A percentile compares a stretch with the other conserved stretches of the same genome.
phyloP scores from a whole-genome alignment of 345 rosid species.

The Brassica cretica region DNA sequence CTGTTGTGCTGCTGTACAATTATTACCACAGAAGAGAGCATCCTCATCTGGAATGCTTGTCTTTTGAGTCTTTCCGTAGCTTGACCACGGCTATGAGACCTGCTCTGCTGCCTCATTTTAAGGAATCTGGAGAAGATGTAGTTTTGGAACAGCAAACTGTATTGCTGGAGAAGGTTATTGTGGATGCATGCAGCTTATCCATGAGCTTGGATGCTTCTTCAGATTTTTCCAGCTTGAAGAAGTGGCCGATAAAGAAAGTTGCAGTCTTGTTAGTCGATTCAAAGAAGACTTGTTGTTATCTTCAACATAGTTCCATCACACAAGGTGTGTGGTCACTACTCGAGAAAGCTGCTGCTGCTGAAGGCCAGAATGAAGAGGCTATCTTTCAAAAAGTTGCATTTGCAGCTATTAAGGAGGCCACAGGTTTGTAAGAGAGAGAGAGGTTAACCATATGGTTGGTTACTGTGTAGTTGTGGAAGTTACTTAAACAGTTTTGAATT shows the following conservation, averaged over 20 bases:
- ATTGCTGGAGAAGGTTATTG: constrained; percentile 52
- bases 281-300: constrained; percentile 50
- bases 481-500: constrained; percentile 16
- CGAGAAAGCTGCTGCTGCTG: constrained; percentile 47
- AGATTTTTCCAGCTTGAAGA: constrained; percentile 44
- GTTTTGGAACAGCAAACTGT: constrained; percentile 14
- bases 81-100: constrained; percentile 55
- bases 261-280: constrained; percentile 63
- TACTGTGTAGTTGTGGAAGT: not conserved
- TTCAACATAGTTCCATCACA: constrained; percentile 52
- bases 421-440: constrained; percentile 22
- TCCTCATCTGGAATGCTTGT: constrained; percentile 48
- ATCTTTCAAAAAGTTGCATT: constrained; percentile 55
- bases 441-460: not conserved
- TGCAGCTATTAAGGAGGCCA: constrained; percentile 60
- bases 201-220: constrained; percentile 51
- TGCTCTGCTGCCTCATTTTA: constrained; percentile 50
- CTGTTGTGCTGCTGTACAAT: constrained; percentile 74
- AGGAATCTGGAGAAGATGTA: constrained; percentile 39
- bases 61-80: constrained; percentile 66
- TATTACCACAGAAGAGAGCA: constrained; percentile 65
- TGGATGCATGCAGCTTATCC: constrained; percentile 70
- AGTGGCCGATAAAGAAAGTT: constrained; percentile 62
- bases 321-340: constrained; percentile 77
- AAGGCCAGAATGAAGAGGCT: constrained; percentile 39